Conservation (phyloP, 208 protist species). For the Leishmania tropica region DNA sequence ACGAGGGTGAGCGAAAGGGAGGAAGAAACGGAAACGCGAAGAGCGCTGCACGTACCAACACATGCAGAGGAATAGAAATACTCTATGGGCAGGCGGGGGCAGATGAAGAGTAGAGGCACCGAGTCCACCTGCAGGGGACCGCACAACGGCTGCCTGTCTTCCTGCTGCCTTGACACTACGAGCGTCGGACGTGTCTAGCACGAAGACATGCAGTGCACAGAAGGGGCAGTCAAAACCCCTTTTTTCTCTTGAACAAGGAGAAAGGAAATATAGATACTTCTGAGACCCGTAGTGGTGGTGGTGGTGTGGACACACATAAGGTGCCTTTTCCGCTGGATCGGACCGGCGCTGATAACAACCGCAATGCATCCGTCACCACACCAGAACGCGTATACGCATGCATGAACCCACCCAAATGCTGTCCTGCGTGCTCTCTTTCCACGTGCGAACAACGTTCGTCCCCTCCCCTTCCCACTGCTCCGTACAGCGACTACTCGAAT, state of each 20-base stretch:
- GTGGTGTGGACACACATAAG: not conserved
- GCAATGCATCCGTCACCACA: not conserved
- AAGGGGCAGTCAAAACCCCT: too few relatives aligned
- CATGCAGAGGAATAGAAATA: not conserved
- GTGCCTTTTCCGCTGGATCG: not conserved
- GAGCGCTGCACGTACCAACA: not conserved
- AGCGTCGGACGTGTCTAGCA: too few relatives aligned
- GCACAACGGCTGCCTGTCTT: not conserved
- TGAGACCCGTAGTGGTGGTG: not conserved
- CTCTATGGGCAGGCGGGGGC: not conserved
- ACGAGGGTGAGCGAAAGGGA: not conserved
- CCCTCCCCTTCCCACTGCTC: not conserved
- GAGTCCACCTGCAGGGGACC: not conserved
- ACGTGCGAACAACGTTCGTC: not conserved
- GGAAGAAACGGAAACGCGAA: not conserved
- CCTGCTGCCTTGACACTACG: too few relatives aligned
- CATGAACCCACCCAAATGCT: not conserved
- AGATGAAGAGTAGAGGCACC: not conserved
- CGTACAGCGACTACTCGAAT: conserved; percentile 23
- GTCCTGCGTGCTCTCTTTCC: not conserved
- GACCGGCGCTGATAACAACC: not conserved
- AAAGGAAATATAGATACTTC: conserved; percentile 5
- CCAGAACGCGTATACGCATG: not conserved
- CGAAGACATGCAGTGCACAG: too few relatives aligned
- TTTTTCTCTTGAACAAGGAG: not conserved